Base-by-base conservation (phyloP, 2,329 filamentous ascomycete species). In the Aspergillus phoenicis region DNA sequence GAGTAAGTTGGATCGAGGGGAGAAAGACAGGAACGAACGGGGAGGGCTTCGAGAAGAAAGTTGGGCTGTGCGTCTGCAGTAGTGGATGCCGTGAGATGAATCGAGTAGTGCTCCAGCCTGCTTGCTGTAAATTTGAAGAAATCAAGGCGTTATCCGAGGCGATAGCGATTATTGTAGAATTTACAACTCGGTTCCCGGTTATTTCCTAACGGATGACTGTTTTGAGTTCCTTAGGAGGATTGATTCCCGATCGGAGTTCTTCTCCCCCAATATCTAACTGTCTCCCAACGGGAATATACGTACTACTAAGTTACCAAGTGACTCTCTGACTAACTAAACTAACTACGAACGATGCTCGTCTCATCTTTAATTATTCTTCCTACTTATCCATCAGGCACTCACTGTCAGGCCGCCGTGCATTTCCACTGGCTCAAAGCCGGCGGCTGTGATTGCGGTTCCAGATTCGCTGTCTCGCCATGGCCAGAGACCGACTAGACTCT, bases 331-430 rank as follows among this genome's bases (percentile, higher is more conserved):
- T 20, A 20, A 20, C 20, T 30, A 30, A 26, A 26, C 26, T 6
- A 26, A 11, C 28, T 30, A 30, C 8, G 10, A 30, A 30, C 10
- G 11, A 30, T 45, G 33, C 11, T 30, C 24, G 20, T 22, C 33
- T 36, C 28, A 36, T 36, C 33, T 30, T n/a, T 17, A n/a, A 28
- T 15, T 17, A 28, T 30, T 54, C 15, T 3, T 28, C 20, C 41
- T 26, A 39, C 38, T 20, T 26, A 38, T 22, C 15, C 41, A 52
- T 68, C 67, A 69, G 64, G 67, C 67, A 69, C 63, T 64, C 67
- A 66, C 64, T 61, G 57, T 70, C 68, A 70, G 68, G 68, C 68
- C 68, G 68, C 67, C 59, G 62, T 70, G 67, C 68, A 65, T 66
- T 49, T 39, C 20, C 47, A 55, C 57, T 58, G 49, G 43, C 52